Conservation (phyloP, 768 basidiomycete genomes). For the Mycena olivaceomarginata region DNA sequence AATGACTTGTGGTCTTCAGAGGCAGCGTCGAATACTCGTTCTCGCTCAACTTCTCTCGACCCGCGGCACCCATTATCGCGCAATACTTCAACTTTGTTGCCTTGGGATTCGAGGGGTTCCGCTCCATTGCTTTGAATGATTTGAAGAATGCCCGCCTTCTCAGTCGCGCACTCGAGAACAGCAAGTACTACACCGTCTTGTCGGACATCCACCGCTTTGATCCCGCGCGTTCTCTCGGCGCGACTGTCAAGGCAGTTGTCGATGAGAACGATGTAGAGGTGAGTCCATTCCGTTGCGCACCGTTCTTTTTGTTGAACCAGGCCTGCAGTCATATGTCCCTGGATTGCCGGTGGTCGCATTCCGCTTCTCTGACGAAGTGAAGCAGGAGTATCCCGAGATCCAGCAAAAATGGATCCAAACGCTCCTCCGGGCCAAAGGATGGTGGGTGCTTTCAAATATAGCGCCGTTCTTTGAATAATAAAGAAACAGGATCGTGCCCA, state of each 20-base stretch:
- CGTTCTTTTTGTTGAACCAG: neutral
- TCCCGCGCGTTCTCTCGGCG: conserved; percentile 43
- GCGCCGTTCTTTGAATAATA: conserved; percentile 4
- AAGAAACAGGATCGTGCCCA: conserved; percentile 66
- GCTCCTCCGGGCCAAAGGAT: conserved; percentile 69
- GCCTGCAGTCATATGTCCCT: conserved; percentile 66
- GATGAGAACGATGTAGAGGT: conserved; percentile 79
- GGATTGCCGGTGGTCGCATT: conserved; percentile 83
- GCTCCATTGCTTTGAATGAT: conserved; percentile 67
- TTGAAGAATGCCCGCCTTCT: conserved; percentile 79
- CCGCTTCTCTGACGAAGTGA: conserved; percentile 76
- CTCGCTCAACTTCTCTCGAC: conserved; percentile 78
- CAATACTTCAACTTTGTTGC: conserved; percentile 81
- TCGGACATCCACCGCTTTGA: conserved; percentile 74
- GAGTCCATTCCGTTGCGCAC: neutral
- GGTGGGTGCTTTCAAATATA: conserved; percentile 61
- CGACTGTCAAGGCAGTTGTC: conserved; percentile 56
- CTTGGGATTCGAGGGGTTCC: conserved; percentile 76
- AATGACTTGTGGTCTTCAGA: conserved; percentile 9
- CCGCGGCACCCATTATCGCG: conserved; percentile 77
- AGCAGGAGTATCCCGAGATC: conserved; percentile 71
- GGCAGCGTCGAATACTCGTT: conserved; percentile 85
- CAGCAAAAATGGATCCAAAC: conserved; percentile 79
- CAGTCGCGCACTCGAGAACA: conserved; percentile 76
- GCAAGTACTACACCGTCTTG: conserved; percentile 70